These are phyloP conservation scores for Sphagnum contortum DNA, from an alignment of 225 moss, liverwort and hornwort species.

Conservation along the genomic window DNA sequence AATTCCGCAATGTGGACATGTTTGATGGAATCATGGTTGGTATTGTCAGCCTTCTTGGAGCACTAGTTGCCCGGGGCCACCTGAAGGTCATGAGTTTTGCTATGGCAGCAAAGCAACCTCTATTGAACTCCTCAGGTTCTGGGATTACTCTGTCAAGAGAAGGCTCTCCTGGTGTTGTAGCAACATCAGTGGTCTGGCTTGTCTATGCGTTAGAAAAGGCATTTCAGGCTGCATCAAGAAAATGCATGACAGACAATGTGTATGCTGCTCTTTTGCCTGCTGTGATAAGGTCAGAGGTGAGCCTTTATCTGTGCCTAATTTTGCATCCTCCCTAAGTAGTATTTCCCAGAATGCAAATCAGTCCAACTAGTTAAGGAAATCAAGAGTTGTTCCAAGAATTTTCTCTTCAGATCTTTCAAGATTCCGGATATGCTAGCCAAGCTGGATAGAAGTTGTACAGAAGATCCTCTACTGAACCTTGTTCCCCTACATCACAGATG, in stretches of 20 bases:
- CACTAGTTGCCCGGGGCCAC: slow-evolving; percentile 79
- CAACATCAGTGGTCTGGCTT: slow-evolving; percentile 94
- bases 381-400: no score
- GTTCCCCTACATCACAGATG: no score
- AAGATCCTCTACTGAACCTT: no score
- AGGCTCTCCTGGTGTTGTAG: slow-evolving; percentile 69
- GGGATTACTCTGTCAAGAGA: slow-evolving; percentile 52
- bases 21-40: slow-evolving; percentile 98
- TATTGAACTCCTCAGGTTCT: slow-evolving; percentile 36
- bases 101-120: slow-evolving; percentile 67
- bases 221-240: slow-evolving; percentile 74
- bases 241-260: slow-evolving; percentile 80
- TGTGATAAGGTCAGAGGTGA: slow-evolving; percentile 95
- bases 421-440: no score
- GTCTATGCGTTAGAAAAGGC: slow-evolving; percentile 90
- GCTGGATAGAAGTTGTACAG: no score
- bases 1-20: slow-evolving; percentile 92
- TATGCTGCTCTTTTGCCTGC: slow-evolving; percentile 88
- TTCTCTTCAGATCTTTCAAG: no score
- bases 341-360: no score
- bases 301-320: background rate
- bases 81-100: slow-evolving; percentile 87
- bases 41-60: slow-evolving; percentile 86
- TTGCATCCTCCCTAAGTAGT: no score
- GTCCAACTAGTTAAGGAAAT: no score